These are phyloP conservation scores for Monilinia aucupariae DNA, from an alignment of 2,329 filamentous ascomycete genomes.

Conservation along the genomic window DNA sequence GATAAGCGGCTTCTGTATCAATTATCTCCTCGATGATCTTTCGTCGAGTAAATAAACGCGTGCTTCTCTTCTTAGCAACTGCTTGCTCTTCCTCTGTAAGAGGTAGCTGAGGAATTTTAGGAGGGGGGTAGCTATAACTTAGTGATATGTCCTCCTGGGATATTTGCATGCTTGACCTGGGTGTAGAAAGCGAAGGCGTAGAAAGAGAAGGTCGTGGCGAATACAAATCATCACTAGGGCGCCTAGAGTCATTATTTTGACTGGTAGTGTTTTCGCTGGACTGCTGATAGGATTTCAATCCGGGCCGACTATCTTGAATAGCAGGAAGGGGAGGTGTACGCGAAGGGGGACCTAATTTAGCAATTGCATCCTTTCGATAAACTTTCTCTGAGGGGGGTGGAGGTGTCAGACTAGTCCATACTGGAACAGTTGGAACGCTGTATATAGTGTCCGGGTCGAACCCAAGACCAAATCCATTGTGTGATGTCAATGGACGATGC, in stretches of 20 bases:
- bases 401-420: slow-evolving; percentile 28
- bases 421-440: slow-evolving; percentile 21
- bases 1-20: slow-evolving; percentile 86
- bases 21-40: slow-evolving; percentile 87
- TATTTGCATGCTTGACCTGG: slow-evolving; percentile 16
- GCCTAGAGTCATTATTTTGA: slow-evolving; percentile 29
- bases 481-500: slow-evolving; percentile 26
- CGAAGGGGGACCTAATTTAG: slow-evolving; percentile 10
- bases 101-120: neutral
- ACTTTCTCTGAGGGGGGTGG: slow-evolving; percentile 20
- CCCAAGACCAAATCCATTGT: slow-evolving; percentile 28
- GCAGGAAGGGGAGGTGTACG: slow-evolving; percentile 13
- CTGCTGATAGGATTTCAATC: slow-evolving; percentile 30
- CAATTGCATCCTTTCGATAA: slow-evolving; percentile 17
- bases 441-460: slow-evolving; percentile 20
- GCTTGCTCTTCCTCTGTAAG: slow-evolving; percentile 37
- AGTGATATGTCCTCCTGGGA: slow-evolving; percentile 11
- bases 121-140: slow-evolving; percentile 1
- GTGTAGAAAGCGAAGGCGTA: slow-evolving; percentile 28
- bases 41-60: slow-evolving; percentile 72
- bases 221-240: slow-evolving; percentile 32
- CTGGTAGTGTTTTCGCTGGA: slow-evolving; percentile 26
- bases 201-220: slow-evolving; percentile 31
- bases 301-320: slow-evolving; percentile 1
- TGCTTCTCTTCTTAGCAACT: slow-evolving; percentile 52